Evolutionary conservation across 1,284 basidiomycete genomes (phyloP).

Genomic region (Cerrena zonata): DNA sequence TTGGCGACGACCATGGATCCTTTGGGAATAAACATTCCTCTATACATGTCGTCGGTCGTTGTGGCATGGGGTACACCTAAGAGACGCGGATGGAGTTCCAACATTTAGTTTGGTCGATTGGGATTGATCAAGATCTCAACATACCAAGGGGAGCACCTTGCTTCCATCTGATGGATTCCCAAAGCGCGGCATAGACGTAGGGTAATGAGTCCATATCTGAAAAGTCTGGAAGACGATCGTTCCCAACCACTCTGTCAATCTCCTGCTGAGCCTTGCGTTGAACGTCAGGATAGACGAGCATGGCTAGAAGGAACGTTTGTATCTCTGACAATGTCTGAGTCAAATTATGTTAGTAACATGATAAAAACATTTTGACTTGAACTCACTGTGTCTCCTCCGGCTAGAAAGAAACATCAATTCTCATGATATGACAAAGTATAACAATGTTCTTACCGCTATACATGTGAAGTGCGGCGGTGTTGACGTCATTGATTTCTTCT

Average conservation of each 20-base stretch:
- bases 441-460: slow-evolving; percentile 41
- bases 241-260: slow-evolving; percentile 13
- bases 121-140: too few relatives aligned
- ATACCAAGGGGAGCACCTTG: neutral
- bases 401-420: slow-evolving; percentile 57
- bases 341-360: neutral
- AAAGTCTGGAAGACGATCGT: slow-evolving; percentile 9
- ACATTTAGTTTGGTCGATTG: too few relatives aligned
- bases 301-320: slow-evolving; percentile 10
- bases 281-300: slow-evolving; percentile 13
- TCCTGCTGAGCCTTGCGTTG: slow-evolving; percentile 11
- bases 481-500: slow-evolving; percentile 9
- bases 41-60: neutral
- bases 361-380: neutral
- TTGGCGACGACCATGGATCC: neutral
- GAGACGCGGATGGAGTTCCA: neutral
- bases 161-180: slow-evolving; percentile 10
- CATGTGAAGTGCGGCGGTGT: slow-evolving; percentile 1
- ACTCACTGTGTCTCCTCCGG: slow-evolving; percentile 1
- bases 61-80: neutral
- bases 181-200: slow-evolving; percentile 8
- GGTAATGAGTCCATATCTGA: slow-evolving; percentile 13
- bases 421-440: slow-evolving; percentile 66
- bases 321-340: slow-evolving; percentile 6
- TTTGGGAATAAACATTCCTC: neutral